Conservation (phyloP, 2,329 filamentous ascomycete species). For the Ophiosphaerella narmari region DNA sequence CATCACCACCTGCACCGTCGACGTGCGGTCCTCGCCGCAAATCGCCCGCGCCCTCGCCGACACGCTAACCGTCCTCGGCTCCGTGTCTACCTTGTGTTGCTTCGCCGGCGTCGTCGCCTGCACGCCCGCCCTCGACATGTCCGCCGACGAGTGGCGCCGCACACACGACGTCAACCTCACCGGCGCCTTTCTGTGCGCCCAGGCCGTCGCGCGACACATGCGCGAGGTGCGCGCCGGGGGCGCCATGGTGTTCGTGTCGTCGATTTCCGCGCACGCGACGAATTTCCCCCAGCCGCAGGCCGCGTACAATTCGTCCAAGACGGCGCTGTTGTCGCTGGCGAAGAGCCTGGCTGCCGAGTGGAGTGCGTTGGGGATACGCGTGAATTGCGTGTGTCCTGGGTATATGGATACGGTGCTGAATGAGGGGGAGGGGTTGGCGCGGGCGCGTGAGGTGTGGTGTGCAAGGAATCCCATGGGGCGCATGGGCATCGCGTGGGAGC, state of each 20-base stretch:
- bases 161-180: conserved; percentile 74
- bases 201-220: conserved; percentile 60
- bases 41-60: conserved; percentile 49
- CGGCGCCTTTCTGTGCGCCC: conserved; percentile 71
- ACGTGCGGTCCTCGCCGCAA: conserved; percentile 61
- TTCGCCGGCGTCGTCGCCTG: conserved; percentile 73
- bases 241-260: conserved; percentile 68
- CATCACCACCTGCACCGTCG: conserved; percentile 58
- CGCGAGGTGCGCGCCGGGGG: conserved; percentile 56
- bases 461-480: conserved; percentile 65
- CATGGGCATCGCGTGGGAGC: conserved; percentile 67
- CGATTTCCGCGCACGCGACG: conserved; percentile 69
- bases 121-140: conserved; percentile 64
- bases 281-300: conserved; percentile 75
- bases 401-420: conserved; percentile 81
- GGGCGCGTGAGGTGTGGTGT: conserved; percentile 61
- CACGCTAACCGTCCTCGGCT: conserved; percentile 53
- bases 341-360: conserved; percentile 73
- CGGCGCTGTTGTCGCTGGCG: conserved; percentile 66
- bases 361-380: conserved; percentile 70
- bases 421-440: conserved; percentile 63
- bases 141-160: conserved; percentile 62
- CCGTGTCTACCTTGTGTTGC: conserved; percentile 62
- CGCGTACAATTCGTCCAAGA: conserved; percentile 75
- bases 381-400: conserved; percentile 72